Conservation (phyloP, 805 yeast species). For the Metschnikowia lochheadii region DNA sequence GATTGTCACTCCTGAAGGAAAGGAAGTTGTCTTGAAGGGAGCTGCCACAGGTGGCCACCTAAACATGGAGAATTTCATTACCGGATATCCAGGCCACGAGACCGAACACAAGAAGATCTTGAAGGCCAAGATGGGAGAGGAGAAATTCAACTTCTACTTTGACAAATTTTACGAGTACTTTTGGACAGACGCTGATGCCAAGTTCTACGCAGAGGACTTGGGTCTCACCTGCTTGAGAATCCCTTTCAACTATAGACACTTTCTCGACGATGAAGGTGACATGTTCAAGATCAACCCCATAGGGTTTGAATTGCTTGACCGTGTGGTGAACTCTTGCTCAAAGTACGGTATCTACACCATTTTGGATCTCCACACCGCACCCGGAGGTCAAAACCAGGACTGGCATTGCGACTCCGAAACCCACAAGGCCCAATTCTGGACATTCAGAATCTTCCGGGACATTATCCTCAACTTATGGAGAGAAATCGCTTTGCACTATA, state of each 20-base stretch:
- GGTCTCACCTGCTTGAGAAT: conserved; percentile 46
- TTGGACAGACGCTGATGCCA: conserved; percentile 50
- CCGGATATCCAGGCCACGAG: conserved; percentile 53
- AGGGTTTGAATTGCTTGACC: conserved; percentile 44
- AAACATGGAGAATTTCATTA: conserved; percentile 55
- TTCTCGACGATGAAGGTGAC: conserved; percentile 44
- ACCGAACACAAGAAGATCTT: conserved; percentile 45
- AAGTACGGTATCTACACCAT: conserved; percentile 45
- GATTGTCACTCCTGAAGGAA: conserved; percentile 41
- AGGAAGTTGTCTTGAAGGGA: conserved; percentile 42
- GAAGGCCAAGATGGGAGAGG: conserved; percentile 39
- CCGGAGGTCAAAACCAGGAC: conserved; percentile 54
- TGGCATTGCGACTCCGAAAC: conserved; percentile 50
- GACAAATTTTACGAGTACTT: conserved; percentile 51
- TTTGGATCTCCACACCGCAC: conserved; percentile 46
- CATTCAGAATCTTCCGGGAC: conserved; percentile 46
- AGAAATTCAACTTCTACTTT: conserved; percentile 46
- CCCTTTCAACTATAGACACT: conserved; percentile 51
- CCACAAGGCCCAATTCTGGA: conserved; percentile 49
- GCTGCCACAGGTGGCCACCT: conserved; percentile 49
- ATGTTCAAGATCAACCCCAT: conserved; percentile 38
- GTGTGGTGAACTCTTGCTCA: conserved; percentile 41
- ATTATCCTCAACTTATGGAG: conserved; percentile 43
- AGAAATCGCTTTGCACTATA: conserved; percentile 43
- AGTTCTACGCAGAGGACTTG: conserved; percentile 36